phyloP scores from a whole-genome alignment of 2,329 filamentous ascomycete genomes.

The Diaporthe sp. region DNA sequence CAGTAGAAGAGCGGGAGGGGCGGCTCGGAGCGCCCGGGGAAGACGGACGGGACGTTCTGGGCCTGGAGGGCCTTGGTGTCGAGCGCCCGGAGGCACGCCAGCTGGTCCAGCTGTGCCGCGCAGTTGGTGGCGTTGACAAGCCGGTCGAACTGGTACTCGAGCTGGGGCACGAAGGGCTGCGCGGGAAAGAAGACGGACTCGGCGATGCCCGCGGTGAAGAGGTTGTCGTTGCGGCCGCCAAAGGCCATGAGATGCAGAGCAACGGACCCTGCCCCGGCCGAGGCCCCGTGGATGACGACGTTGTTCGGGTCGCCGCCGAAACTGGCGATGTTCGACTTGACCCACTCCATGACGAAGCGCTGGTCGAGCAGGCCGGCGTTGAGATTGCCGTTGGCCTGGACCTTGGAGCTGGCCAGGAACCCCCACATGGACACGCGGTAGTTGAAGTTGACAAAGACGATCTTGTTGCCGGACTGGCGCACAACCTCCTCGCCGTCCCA shows the following conservation, averaged over 20 bases:
- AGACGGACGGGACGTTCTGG: conserved; percentile 52
- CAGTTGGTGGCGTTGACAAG: conserved; percentile 51
- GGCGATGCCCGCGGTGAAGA: conserved; percentile 58
- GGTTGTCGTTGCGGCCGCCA: conserved; percentile 53
- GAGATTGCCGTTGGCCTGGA: conserved; percentile 65
- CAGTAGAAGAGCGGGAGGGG: conserved; percentile 58
- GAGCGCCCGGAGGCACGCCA: conserved; percentile 55
- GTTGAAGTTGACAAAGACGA: conserved; percentile 71
- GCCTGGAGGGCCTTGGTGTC: conserved; percentile 50
- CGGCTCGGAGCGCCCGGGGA: conserved; percentile 47
- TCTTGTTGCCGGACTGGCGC: conserved; percentile 52
- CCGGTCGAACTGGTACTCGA: conserved; percentile 60
- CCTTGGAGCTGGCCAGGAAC: conserved; percentile 68
- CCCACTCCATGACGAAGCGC: conserved; percentile 69
- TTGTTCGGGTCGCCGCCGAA: conserved; percentile 69
- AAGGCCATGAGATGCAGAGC: conserved; percentile 61
- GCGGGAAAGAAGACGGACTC: conserved; percentile 63
- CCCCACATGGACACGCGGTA: conserved; percentile 72
- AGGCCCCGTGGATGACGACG: conserved; percentile 71
- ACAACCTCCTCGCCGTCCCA: conserved; percentile 62
- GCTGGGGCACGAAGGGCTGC: conserved; percentile 54
- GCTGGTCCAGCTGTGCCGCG: conserved; percentile 41
- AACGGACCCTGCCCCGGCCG: conserved; percentile 69
- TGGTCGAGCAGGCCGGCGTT: conserved; percentile 75
- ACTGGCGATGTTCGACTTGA: conserved; percentile 65